A percentile compares a stretch with the other conserved stretches of the same genome.
Evolutionary conservation across 2,329 filamentous ascomycete species (phyloP).

Genomic region (Botrytis sinoallii): DNA sequence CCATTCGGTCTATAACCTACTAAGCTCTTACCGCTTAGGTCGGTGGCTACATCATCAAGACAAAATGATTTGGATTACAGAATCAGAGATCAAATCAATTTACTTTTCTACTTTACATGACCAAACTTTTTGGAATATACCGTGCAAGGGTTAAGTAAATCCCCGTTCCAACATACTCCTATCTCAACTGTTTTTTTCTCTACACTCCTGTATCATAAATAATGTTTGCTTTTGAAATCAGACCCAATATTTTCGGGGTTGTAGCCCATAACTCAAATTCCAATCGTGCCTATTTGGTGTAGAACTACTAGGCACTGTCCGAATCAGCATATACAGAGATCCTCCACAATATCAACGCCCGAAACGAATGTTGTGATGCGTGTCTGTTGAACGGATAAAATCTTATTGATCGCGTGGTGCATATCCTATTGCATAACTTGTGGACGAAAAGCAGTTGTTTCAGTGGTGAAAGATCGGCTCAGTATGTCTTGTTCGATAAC

Average conservation of each 20-base stretch:
- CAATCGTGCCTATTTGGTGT: background rate
- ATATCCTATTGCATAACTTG: background rate
- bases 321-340: background rate
- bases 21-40: too few species aligned
- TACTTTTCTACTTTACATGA: background rate
- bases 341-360: background rate
- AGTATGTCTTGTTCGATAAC: background rate
- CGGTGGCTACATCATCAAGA: too few species aligned
- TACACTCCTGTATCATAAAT: background rate
- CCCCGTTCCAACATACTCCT: fast-evolving
- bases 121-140: background rate
- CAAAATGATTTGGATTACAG: background rate
- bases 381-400: background rate
- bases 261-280: background rate
- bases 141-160: fast-evolving
- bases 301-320: background rate
- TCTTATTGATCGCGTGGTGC: background rate
- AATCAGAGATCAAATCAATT: background rate
- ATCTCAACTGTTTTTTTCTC: fast-evolving
- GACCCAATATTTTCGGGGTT: background rate
- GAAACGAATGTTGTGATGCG: background rate
- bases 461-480: background rate
- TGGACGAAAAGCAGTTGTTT: background rate
- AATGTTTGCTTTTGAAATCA: background rate
- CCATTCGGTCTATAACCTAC: too few species aligned